Evolutionary conservation across 164 flowering plant genomes (phyloP).

Genomic region (Magnolia kwangsiensis): DNA sequence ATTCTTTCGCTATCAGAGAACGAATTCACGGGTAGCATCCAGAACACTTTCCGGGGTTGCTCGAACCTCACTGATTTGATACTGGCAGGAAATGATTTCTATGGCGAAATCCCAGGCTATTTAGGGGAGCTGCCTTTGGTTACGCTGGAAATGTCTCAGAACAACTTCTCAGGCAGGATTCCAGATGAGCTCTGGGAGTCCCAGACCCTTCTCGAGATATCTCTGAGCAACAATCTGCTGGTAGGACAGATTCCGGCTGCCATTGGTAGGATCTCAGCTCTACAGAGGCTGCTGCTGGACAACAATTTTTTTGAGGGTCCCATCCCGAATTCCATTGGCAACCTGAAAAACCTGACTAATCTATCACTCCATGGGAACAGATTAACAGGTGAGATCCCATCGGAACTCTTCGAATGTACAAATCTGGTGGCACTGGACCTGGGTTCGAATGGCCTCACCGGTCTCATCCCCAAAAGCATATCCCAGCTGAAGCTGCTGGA

Average conservation of each 20-base stretch:
- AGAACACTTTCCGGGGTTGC: slow-evolving; percentile 39
- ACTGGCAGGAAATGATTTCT: slow-evolving; percentile 41
- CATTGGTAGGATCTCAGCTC: slow-evolving; percentile 21
- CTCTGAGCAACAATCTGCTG: slow-evolving; percentile 42
- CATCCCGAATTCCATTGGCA: slow-evolving; percentile 48
- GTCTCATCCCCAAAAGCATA: slow-evolving; percentile 40
- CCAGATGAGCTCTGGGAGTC: slow-evolving; percentile 58
- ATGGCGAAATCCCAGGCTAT: slow-evolving; percentile 52
- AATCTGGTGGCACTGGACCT: slow-evolving; percentile 54
- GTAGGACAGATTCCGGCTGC: slow-evolving; percentile 37
- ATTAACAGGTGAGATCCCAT: slow-evolving; percentile 44
- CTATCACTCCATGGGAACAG: slow-evolving; percentile 54
- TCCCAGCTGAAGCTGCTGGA: slow-evolving; percentile 45
- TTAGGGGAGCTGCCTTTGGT: slow-evolving; percentile 47
- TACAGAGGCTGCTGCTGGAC: slow-evolving; percentile 46
- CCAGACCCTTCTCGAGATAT: slow-evolving; percentile 49
- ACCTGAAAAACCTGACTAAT: slow-evolving; percentile 52
- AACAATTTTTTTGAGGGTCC: slow-evolving; percentile 46
- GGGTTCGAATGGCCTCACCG: slow-evolving; percentile 43
- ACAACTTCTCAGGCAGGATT: slow-evolving; percentile 44
- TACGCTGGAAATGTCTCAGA: slow-evolving; percentile 47
- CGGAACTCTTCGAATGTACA: slow-evolving; percentile 43
- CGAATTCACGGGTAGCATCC: slow-evolving; percentile 40
- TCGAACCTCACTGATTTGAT: slow-evolving; percentile 39
- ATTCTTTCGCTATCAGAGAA: slow-evolving; percentile 39